Percentiles rank a stretch among this genome's conserved stretches.
Evolutionary conservation across 225 moss, liverwort and hornwort genomes (phyloP).

Genomic region (Neckera pumila): DNA sequence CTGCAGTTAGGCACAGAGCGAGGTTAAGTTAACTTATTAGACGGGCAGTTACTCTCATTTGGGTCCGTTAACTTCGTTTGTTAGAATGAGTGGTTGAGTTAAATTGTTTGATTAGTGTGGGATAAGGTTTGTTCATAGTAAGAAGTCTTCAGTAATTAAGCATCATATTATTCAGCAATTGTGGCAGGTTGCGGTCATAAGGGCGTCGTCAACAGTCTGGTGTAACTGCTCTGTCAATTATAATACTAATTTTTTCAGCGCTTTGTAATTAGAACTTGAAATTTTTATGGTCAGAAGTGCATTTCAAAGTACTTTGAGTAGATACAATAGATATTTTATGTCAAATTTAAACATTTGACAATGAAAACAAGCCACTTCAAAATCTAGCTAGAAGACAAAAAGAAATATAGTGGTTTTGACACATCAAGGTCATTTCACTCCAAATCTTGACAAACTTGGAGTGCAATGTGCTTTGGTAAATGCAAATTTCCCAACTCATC

Average conservation of each 20-base stretch:
- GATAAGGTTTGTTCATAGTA: background rate
- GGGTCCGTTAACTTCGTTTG: background rate
- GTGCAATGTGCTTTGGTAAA: background rate
- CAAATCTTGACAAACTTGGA: background rate
- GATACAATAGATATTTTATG: too few relatives aligned
- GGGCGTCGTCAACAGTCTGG: background rate
- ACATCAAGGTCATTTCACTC: fast-evolving
- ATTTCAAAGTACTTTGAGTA: too few relatives aligned
- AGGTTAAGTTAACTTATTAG: too few relatives aligned
- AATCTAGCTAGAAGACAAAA: background rate
- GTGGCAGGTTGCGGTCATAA: background rate
- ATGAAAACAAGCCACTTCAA: background rate
- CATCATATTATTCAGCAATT: background rate
- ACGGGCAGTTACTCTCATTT: background rate
- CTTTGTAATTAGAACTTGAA: background rate
- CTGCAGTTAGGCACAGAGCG: background rate
- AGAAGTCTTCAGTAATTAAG: background rate
- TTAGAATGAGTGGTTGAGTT: background rate
- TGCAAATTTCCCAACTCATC: background rate
- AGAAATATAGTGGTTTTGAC: background rate
- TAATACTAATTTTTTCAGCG: background rate
- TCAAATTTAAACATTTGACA: background rate
- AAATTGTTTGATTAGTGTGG: background rate
- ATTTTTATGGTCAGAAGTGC: background rate
- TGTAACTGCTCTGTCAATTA: background rate